A percentile compares a stretch with the other conserved stretches of the same genome.
Evolutionary conservation across 1,139 yeast genomes (phyloP).

Genomic region (Sporopachydermia cereana): DNA sequence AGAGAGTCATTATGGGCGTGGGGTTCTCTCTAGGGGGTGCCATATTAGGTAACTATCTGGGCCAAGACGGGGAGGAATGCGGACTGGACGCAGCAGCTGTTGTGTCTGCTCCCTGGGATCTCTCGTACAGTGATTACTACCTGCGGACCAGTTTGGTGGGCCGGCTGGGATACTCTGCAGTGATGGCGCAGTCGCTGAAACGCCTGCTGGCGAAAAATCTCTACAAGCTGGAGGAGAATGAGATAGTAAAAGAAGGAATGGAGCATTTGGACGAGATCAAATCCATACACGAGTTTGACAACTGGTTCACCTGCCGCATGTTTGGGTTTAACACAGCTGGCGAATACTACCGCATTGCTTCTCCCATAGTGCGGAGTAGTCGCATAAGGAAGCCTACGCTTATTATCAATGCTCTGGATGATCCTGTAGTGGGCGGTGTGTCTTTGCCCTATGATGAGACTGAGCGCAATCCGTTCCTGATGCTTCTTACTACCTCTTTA

Average conservation of each 20-base stretch:
- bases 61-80: slow-evolving; percentile 40
- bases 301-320: slow-evolving; percentile 55
- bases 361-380: slow-evolving; percentile 47
- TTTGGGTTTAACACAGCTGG: slow-evolving; percentile 60
- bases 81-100: slow-evolving; percentile 53
- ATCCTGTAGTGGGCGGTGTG: slow-evolving; percentile 60
- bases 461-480: slow-evolving; percentile 53
- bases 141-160: slow-evolving; percentile 49
- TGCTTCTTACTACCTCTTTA: slow-evolving; percentile 52
- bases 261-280: slow-evolving; percentile 26
- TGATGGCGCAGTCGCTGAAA: slow-evolving; percentile 53
- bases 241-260: slow-evolving; percentile 25
- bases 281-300: slow-evolving; percentile 53
- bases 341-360: slow-evolving; percentile 63
- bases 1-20: slow-evolving; percentile 59
- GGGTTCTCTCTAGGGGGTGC: slow-evolving; percentile 91
- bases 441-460: slow-evolving; percentile 57
- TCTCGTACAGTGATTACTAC: slow-evolving; percentile 43
- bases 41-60: slow-evolving; percentile 66
- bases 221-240: slow-evolving; percentile 34
- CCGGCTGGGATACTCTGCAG: slow-evolving; percentile 46
- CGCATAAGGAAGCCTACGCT: slow-evolving; percentile 56
- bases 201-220: slow-evolving; percentile 53
- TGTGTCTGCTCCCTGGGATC: slow-evolving; percentile 80
- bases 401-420: slow-evolving; percentile 63